These are phyloP conservation scores for Metrosideros polymorpha DNA, from an alignment of 441 rosid species.

Conservation along the genomic window DNA sequence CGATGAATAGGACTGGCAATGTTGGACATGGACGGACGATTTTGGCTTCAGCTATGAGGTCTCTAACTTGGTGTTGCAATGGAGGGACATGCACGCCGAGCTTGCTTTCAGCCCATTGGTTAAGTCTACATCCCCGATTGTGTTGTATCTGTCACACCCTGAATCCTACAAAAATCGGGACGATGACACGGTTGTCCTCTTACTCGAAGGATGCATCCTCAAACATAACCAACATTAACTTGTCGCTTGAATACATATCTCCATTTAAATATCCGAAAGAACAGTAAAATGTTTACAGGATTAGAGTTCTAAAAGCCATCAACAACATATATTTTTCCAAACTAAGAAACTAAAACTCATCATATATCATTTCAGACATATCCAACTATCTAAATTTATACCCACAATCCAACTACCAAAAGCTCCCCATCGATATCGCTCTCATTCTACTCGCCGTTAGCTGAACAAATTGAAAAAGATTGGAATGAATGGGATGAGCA, in stretches of 20 bases:
- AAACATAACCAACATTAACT: background rate
- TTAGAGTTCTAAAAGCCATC: background rate
- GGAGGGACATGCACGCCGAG: background rate
- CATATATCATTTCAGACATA: rapidly evolving
- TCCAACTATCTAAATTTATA: background rate
- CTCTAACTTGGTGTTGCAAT: background rate
- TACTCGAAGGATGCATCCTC: background rate
- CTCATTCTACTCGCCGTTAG: rapidly evolving
- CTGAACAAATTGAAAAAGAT: background rate
- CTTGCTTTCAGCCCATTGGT: background rate
- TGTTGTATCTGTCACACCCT: background rate
- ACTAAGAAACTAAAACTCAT: background rate
- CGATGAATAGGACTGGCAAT: background rate
- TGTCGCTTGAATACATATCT: background rate
- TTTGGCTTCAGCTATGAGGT: background rate
- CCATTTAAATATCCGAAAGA: background rate
- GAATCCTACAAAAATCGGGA: background rate
- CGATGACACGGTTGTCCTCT: rapidly evolving
- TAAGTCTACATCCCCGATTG: background rate
- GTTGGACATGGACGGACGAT: background rate
- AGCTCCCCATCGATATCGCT: background rate
- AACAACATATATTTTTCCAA: background rate
- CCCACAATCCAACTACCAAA: background rate
- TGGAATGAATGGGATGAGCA: background rate
- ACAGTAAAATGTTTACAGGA: background rate